Conservation (phyloP, 1,284 basidiomycete species). For the Fomes fomentarius region DNA sequence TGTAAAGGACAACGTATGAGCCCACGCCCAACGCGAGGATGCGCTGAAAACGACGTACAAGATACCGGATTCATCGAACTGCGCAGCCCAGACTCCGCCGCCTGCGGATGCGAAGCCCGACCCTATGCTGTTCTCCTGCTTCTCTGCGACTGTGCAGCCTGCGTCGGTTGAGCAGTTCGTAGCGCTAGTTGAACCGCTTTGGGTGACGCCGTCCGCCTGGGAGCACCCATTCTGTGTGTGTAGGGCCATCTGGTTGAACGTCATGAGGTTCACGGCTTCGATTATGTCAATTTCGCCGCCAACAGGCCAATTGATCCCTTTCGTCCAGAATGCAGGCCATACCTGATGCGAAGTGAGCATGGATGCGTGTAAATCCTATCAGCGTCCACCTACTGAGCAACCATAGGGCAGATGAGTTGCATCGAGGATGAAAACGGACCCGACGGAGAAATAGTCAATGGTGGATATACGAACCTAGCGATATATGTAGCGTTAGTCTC, state of each 20-base stretch:
- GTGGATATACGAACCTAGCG: slow-evolving; percentile 58
- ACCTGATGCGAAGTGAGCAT: slow-evolving; percentile 23
- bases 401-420: slow-evolving; percentile 62
- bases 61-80: slow-evolving; percentile 56
- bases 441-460: slow-evolving; percentile 49
- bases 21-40: slow-evolving; percentile 2
- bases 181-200: slow-evolving; percentile 40
- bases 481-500: no score
- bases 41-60: slow-evolving; percentile 25
- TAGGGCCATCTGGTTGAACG: slow-evolving; percentile 49
- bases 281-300: slow-evolving; percentile 64
- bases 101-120: slow-evolving; percentile 56
- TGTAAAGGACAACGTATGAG: slow-evolving; percentile 25
- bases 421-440: slow-evolving; percentile 65
- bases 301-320: slow-evolving; percentile 54
- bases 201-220: slow-evolving; percentile 35
- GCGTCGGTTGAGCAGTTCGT: slow-evolving; percentile 45
- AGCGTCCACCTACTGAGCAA: slow-evolving; percentile 43
- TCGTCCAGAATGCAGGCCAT: slow-evolving; percentile 62
- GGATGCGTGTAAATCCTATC: not conserved
- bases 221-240: slow-evolving; percentile 46
- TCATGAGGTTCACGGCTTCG: slow-evolving; percentile 47
- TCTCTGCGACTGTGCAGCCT: slow-evolving; percentile 61
- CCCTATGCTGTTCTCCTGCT: slow-evolving; percentile 53
- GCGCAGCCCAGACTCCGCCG: slow-evolving; percentile 67